Base-by-base conservation (phyloP, 176 grass and related monocot genomes). In the Thalia dealbata region DNA sequence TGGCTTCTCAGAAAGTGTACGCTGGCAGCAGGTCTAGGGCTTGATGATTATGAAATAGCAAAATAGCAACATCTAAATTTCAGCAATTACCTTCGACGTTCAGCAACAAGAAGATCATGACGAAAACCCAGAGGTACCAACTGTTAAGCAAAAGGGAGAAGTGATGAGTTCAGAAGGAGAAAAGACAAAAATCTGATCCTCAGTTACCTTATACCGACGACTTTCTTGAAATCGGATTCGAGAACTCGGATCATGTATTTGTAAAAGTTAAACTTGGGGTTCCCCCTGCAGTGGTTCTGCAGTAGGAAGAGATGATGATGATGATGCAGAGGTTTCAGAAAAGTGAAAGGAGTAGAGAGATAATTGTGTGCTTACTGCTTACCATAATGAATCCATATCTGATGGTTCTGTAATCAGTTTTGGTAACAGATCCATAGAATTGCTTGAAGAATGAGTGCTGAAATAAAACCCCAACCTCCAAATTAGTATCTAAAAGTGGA, bases 381-480 rank as follows among this genome's bases (percentile, higher is more conserved):
- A 91, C 95, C 83, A 86, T 91, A 71, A 97, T 79, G 23, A 97
- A 97, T 24, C 95, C 95, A 84, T 88, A 81, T 44, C 95, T 70
- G 79, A 97, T 72, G 50, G 90, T 88, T 64, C 73, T 79, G 69
- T 93, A 91, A 32, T 92, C 95, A 69, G 83, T 82, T 83, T 83
- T 3, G 0, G 78, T 91, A 10, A 97, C 27, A 1, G 95, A 84
- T 35, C 75, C 83, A 80, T 84, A 91, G 62, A 97, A 88, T 83
- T 97, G 95, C 81, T 97, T 92, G 26, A 92, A 79, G 71, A 88
- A 97, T 10, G 95, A 86, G 58, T 82, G 74, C 95, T 97, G 72
- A 70, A 77, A 78, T 51, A 10, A 38, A 52, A 43, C 19, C 58
- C 58, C 77, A 67, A 52, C 27, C 19, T 73, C 29, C 24, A 68